Evolutionary conservation across 768 basidiomycete species (phyloP).

Genomic region (Tylopilus sp.): DNA sequence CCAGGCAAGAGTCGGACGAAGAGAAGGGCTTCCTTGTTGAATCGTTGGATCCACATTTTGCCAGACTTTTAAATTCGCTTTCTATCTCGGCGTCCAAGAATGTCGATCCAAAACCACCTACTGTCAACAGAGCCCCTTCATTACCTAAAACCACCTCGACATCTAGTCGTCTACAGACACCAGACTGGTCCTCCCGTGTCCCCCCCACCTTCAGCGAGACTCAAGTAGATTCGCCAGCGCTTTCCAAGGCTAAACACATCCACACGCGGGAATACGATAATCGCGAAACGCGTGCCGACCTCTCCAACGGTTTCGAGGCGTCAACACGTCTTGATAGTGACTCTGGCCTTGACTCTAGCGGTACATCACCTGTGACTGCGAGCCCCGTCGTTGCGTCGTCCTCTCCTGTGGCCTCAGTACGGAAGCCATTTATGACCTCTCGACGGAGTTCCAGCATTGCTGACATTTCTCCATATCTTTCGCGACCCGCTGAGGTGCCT

Average conservation of each 20-base stretch:
- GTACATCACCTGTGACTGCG: conserved; percentile 8
- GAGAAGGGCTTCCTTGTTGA: conserved; percentile 26
- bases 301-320: background rate
- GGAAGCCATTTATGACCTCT: conserved; percentile 24
- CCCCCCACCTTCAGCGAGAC: conserved; percentile 23
- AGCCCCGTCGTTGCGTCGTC: conserved; percentile 8
- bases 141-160: conserved; percentile 10
- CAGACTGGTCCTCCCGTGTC: conserved; percentile 33
- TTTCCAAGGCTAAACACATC: conserved; percentile 4
- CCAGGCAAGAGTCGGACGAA: conserved; percentile 34
- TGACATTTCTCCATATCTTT: conserved; percentile 69
- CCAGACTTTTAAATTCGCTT: conserved; percentile 59
- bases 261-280: conserved; percentile 4
- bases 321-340: background rate
- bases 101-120: conserved; percentile 9
- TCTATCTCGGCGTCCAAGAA: conserved; percentile 50
- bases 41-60: conserved; percentile 66
- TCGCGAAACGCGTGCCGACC: conserved; percentile 3
- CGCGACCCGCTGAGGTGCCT: conserved; percentile 50
- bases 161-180: conserved; percentile 18
- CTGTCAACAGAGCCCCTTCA: conserved; percentile 3
- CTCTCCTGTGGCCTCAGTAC: conserved; percentile 13
- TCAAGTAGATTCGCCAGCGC: conserved; percentile 3
- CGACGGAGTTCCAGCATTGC: conserved; percentile 47
- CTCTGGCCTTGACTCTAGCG: conserved; percentile 1